phyloP scores from a whole-genome alignment of 805 yeast species.

The Hanseniaspora pseudoguilliermondii region DNA sequence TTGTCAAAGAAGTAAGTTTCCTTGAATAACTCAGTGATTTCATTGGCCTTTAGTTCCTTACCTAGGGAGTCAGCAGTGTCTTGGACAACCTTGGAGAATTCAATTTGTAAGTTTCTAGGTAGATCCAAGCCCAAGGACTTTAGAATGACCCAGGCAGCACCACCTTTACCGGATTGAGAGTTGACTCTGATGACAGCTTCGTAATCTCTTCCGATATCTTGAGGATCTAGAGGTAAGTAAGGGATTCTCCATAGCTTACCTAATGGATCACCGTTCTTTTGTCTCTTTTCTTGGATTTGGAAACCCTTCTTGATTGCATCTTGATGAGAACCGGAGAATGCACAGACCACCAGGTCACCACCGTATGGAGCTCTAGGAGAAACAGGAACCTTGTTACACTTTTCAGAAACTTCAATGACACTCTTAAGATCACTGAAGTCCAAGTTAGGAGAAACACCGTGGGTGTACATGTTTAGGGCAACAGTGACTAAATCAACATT shows the following conservation, averaged over 20 bases:
- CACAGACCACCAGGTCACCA: slow-evolving; percentile 67
- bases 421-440: slow-evolving; percentile 60
- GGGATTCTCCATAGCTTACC: slow-evolving; percentile 48
- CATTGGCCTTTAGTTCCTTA: slow-evolving; percentile 56
- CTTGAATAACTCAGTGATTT: slow-evolving; percentile 47
- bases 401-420: slow-evolving; percentile 56
- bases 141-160: slow-evolving; percentile 71
- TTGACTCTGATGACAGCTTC: slow-evolving; percentile 75
- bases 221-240: slow-evolving; percentile 68
- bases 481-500: slow-evolving; percentile 66
- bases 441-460: slow-evolving; percentile 58
- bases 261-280: slow-evolving; percentile 34
- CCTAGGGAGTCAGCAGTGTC: slow-evolving; percentile 50
- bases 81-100: slow-evolving; percentile 55
- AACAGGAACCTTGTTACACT: slow-evolving; percentile 64
- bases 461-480: slow-evolving; percentile 66
- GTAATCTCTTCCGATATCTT: slow-evolving; percentile 67
- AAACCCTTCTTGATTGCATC: slow-evolving; percentile 62
- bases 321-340: slow-evolving; percentile 64
- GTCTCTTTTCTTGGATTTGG: slow-evolving; percentile 39
- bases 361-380: slow-evolving; percentile 70
- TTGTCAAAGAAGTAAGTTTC: slow-evolving; percentile 39
- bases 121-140: slow-evolving; percentile 59
- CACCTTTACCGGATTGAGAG: slow-evolving; percentile 82
- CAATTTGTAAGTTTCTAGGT: slow-evolving; percentile 59